These are phyloP conservation scores for Amylostereum chailletii DNA, from an alignment of 1,284 basidiomycete genomes.

Conservation along the genomic window DNA sequence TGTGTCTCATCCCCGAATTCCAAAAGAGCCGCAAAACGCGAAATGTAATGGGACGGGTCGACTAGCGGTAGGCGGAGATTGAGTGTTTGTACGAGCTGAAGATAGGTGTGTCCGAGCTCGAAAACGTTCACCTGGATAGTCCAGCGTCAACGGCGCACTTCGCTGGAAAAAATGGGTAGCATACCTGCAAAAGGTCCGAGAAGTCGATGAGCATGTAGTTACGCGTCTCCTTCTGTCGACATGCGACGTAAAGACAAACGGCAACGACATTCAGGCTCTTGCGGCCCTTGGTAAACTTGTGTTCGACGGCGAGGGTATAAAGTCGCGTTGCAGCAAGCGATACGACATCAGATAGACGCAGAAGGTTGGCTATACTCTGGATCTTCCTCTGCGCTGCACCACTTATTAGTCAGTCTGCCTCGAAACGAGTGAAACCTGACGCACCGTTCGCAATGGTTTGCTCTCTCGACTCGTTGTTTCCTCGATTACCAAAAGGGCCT, in stretches of 20 bases:
- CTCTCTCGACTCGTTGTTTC: slow-evolving; percentile 72
- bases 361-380: slow-evolving; percentile 68
- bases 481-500: slow-evolving; percentile 73
- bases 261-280: slow-evolving; percentile 91
- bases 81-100: slow-evolving; percentile 87
- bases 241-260: slow-evolving; percentile 92
- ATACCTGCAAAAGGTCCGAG: slow-evolving; percentile 81
- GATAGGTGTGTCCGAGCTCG: slow-evolving; percentile 92
- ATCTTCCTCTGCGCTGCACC: slow-evolving; percentile 72
- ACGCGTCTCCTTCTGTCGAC: slow-evolving; percentile 82
- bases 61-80: slow-evolving; percentile 85
- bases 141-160: too few species aligned
- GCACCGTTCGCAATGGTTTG: slow-evolving; percentile 84
- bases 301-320: slow-evolving; percentile 91
- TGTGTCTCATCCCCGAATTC: slow-evolving; percentile 95
- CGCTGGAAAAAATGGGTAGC: slow-evolving; percentile 10
- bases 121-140: slow-evolving; percentile 86
- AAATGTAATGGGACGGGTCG: slow-evolving; percentile 96
- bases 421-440: slow-evolving; percentile 14
- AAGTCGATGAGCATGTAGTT: slow-evolving; percentile 99
- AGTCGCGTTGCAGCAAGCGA: slow-evolving; percentile 78
- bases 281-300: slow-evolving; percentile 90
- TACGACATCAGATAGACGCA: slow-evolving; percentile 76
- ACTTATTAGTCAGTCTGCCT: not conserved
- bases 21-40: slow-evolving; percentile 91